phyloP scores from a whole-genome alignment of 2,329 filamentous ascomycete species.

The Blumeria graminis region DNA sequence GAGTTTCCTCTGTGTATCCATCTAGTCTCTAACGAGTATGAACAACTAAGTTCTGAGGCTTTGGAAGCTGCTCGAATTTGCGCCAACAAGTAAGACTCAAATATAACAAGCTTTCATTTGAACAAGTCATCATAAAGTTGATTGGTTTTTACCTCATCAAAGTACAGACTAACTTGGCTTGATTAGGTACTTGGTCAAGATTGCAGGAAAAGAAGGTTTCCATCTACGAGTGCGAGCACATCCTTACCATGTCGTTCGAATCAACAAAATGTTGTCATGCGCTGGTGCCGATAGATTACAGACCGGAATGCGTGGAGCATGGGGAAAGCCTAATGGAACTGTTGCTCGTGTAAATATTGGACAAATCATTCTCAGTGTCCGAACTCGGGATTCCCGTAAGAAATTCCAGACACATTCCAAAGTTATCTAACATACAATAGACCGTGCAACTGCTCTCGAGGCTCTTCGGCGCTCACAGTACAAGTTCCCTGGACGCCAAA shows the following conservation, averaged over 20 bases:
- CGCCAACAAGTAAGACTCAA: conserved; percentile 67
- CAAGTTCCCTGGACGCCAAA: conserved; percentile 99
- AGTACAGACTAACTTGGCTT: not conserved
- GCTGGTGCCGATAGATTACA: conserved; percentile 99
- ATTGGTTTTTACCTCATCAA: not conserved
- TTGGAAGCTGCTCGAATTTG: conserved; percentile 99
- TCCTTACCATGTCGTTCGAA: conserved; percentile 99
- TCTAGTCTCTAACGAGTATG: conserved; percentile 99
- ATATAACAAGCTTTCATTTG: not conserved
- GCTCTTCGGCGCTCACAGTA: conserved; percentile 97
- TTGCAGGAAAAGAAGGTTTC: conserved; percentile 48
- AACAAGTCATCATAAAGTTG: not conserved
- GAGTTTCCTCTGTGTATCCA: conserved; percentile 99
- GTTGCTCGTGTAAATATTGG: conserved; percentile 99
- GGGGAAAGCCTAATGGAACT: conserved; percentile 96
- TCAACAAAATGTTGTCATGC: conserved; percentile 99
- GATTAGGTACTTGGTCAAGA: conserved; percentile 37
- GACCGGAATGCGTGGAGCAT: conserved; percentile 99
- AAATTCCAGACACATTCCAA: conserved; percentile 9
- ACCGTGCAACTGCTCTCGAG: conserved; percentile 86
- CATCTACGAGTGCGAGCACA: conserved; percentile 66
- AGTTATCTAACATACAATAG: conserved; percentile 20
- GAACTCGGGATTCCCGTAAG: conserved; percentile 80
- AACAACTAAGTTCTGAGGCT: conserved; percentile 98
- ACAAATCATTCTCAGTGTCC: conserved; percentile 93